phyloP scores from a whole-genome alignment of 345 rosid species.

The Moricandia moricandioides region DNA sequence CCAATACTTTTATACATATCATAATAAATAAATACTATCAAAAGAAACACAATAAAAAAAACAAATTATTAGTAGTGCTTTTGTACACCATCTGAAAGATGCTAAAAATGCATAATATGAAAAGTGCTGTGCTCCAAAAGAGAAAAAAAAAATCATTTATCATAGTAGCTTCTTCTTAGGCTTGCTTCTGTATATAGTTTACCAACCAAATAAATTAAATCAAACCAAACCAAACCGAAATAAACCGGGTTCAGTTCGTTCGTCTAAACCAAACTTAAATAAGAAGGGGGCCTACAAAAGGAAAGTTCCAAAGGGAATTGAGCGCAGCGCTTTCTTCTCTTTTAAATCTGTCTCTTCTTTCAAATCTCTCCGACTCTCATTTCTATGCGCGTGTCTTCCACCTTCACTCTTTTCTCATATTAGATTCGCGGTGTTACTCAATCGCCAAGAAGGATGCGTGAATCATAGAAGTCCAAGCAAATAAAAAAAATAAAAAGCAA shows the following conservation, averaged over 20 bases:
- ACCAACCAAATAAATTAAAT: neutral
- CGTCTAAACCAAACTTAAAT: neutral
- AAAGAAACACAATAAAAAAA: neutral
- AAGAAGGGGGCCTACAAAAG: neutral
- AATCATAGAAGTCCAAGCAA: neutral
- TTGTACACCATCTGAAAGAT: neutral
- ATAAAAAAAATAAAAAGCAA: neutral
- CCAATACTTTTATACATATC: neutral
- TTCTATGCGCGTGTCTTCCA: neutral
- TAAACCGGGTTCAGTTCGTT: neutral
- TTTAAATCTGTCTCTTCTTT: constrained; percentile 12
- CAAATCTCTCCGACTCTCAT: neutral
- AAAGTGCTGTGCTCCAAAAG: neutral
- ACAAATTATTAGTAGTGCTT: neutral
- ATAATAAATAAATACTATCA: neutral
- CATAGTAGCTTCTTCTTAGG: neutral
- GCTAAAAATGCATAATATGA: neutral
- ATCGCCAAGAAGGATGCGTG: neutral
- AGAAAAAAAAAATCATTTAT: neutral
- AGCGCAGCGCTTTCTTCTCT: constrained; percentile 7
- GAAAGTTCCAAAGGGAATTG: neutral
- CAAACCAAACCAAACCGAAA: neutral
- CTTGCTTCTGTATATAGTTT: neutral
- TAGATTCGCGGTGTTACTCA: neutral
- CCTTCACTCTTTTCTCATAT: neutral